Conservation (phyloP, 129 eudicot genomes). For the Pulicaria dysenterica region DNA sequence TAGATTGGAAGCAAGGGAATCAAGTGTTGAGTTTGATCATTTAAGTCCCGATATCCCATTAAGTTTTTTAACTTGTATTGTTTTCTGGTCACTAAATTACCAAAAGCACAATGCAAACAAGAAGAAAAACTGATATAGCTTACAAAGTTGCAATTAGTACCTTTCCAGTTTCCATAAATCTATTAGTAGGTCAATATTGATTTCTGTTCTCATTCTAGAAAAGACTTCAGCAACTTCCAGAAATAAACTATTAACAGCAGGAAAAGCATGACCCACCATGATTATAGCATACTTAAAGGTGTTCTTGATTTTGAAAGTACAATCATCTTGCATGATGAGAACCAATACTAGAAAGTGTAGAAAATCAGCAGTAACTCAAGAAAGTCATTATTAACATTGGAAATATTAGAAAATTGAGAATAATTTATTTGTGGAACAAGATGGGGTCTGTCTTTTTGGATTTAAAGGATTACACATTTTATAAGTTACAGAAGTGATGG, state of each 20-base stretch:
- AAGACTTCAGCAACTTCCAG: conserved; percentile 11
- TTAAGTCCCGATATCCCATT: background rate
- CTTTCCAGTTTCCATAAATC: background rate
- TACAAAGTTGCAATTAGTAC: conserved; percentile 15
- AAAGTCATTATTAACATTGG: background rate
- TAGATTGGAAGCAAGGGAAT: background rate
- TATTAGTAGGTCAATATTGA: background rate
- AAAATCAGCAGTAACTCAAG: conserved; percentile 16
- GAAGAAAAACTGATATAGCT: conserved; percentile 3
- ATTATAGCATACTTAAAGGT: background rate
- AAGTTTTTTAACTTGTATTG: background rate
- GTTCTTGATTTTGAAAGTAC: background rate
- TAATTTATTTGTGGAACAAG: background rate
- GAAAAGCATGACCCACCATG: conserved; percentile 9
- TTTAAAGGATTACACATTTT: background rate
- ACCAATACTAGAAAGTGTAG: background rate
- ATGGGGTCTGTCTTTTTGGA: background rate
- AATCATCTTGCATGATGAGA: background rate
- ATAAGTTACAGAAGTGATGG: background rate
- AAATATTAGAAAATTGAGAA: background rate
- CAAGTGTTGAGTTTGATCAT: background rate
- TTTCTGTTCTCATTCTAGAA: conserved; percentile 2
- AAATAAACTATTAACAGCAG: conserved; percentile 13
- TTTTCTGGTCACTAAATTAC: background rate
- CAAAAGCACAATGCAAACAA: background rate